These are phyloP conservation scores for Pichia sp. DNA, from an alignment of 1,139 yeast genomes.

Conservation along the genomic window DNA sequence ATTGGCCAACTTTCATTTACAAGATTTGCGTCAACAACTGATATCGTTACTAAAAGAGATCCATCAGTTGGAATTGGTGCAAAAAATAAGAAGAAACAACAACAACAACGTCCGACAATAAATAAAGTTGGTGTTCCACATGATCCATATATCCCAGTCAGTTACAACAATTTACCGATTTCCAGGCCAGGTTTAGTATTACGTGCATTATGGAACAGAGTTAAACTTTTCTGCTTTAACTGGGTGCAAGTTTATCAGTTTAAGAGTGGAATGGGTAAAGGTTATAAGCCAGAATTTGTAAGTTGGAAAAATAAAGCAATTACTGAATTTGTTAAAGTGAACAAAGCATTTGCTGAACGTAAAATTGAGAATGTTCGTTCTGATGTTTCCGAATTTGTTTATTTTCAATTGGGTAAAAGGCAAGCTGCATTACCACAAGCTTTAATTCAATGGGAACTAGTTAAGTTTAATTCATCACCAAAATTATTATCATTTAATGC, in stretches of 20 bases:
- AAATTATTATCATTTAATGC: constrained; percentile 57
- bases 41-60: constrained; percentile 11
- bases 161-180: constrained; percentile 38
- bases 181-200: constrained; percentile 36
- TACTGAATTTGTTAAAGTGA: constrained; percentile 57
- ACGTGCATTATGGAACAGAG: constrained; percentile 38
- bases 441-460: constrained; percentile 68
- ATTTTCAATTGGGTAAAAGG: constrained; percentile 48
- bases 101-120: constrained; percentile 26
- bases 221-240: constrained; percentile 52
- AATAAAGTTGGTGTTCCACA: constrained; percentile 39
- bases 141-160: constrained; percentile 45
- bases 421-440: constrained; percentile 51
- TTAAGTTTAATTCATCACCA: constrained; percentile 64
- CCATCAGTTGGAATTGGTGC: constrained; percentile 14
- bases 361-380: constrained; percentile 38
- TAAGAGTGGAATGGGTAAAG: constrained; percentile 50
- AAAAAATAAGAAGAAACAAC: constrained; percentile 14
- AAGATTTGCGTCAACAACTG: constrained; percentile 13
- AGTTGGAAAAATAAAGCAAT: constrained; percentile 72
- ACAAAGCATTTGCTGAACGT: constrained; percentile 58
- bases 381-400: constrained; percentile 54
- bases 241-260: constrained; percentile 60
- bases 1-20: neutral
- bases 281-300: constrained; percentile 53